Base-by-base conservation (phyloP, 2,329 filamentous ascomycete species). In the Fusarium buxicola region DNA sequence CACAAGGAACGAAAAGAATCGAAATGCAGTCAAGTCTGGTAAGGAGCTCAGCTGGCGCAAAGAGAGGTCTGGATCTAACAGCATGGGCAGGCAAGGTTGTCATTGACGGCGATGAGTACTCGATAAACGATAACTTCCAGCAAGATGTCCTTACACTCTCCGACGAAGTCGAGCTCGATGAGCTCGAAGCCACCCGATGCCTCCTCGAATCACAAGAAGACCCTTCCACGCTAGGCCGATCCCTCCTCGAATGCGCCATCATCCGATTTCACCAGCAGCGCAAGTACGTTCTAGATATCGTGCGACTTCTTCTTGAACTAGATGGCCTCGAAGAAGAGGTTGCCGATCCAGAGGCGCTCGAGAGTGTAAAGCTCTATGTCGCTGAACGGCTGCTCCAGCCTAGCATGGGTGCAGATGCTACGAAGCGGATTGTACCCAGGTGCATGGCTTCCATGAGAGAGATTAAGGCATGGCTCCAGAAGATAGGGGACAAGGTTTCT, bases 161-260 rank as follows among this genome's bases (percentile, higher is more conserved):
- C 52, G 94, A 98, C 75, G 92, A 92, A 68, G 82, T 97, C 60
- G 89, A 97, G 70, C 82, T 99, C 48, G 94, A 99, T 77, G 96
- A 99, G 77, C 75, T 96, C 55, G 87, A 95, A 69, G 90, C 94
- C 15, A 91, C 92, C 9, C 84, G 85, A 66, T 85, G 95, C 45
- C 86, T 96, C 55, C 80, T 96, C 47, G 88, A 89, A 52, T 88
- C 91, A 15, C 86, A 92, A 72, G 84, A 87, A 32, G 89, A 94
- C 67, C 83, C 87, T 13, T 82, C 86, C 39, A 81, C 86, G 13
- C 81, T 93, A 6, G 92, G 92, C 59, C 87, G 92, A 21, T 84
- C 92, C 4, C 83, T 92, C 58, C 83, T 92, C 51, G 89, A 94
- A 74, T 90, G 90, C 68, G 91, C 91, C 58, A 86, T 97, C 64